A percentile compares a stretch with the other conserved stretches of the same genome.
Conservation (phyloP, 1,284 basidiomycete species). For the Boletus semigastroideus region DNA sequence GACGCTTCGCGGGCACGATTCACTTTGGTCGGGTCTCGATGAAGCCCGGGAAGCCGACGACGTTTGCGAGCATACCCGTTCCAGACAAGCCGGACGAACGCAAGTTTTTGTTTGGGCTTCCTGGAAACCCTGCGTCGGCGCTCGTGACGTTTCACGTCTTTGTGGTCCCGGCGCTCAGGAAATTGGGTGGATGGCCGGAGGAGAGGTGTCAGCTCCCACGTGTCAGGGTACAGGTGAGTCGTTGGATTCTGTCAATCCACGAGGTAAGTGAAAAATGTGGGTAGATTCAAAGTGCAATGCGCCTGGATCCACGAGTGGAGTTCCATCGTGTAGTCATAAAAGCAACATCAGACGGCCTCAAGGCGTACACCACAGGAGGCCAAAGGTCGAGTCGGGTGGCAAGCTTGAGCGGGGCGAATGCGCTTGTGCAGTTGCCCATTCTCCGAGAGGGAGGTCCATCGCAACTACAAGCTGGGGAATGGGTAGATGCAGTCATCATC, state of each 20-base stretch:
- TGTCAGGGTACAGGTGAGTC: conserved; percentile 49
- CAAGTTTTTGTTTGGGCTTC: conserved; percentile 79
- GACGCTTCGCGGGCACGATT: conserved; percentile 68
- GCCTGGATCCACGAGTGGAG: conserved; percentile 72
- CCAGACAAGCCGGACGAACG: conserved; percentile 24
- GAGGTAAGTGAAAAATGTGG: background rate
- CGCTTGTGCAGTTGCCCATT: conserved; percentile 68
- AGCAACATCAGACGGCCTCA: conserved; percentile 46
- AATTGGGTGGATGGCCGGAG: conserved; percentile 65
- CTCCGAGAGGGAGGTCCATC: conserved; percentile 40
- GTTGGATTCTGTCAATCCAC: too few relatives aligned
- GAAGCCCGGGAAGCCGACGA: conserved; percentile 82
- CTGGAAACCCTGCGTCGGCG: conserved; percentile 87
- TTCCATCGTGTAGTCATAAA: conserved; percentile 77
- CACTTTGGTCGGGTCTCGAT: conserved; percentile 78
- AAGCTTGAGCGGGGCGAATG: conserved; percentile 78
- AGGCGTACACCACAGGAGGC: conserved; percentile 79
- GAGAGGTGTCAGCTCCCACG: conserved; percentile 60
- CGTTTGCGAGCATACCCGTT: conserved; percentile 75
- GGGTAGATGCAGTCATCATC: conserved; percentile 59
- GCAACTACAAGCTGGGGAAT: conserved; percentile 37
- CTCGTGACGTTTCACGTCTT: conserved; percentile 88
- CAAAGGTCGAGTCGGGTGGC: conserved; percentile 79
- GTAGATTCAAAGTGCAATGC: conserved; percentile 61
- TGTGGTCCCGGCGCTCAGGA: conserved; percentile 77